Base-by-base conservation (phyloP, 2,329 filamentous ascomycete genomes). In the Aspergillus carbonarius region DNA sequence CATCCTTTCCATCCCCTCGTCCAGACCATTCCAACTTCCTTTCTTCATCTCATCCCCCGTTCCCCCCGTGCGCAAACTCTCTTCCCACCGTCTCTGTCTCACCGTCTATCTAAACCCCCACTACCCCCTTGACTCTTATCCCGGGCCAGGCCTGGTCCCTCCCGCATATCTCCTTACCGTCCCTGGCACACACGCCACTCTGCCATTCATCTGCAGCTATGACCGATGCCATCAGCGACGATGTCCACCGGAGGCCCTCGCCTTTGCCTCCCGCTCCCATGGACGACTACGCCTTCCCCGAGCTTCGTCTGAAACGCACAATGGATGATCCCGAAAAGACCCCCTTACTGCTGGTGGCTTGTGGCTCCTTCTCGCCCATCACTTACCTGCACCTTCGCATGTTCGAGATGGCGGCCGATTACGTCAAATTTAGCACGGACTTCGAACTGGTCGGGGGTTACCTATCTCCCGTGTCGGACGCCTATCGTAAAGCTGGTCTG, bases 401-500 rank as follows among this genome's bases (percentile, higher is more conserved):
- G 89, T 93, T 95, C 71, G 89, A 92, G 70, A 92, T 96, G 86
- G 90, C 90, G 1, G 85, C 87, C 66, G 90, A 95, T 76, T 93
- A 89, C 75, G 87, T 87, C 66, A 87, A 88, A 63, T 88, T 89
- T 74, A 88, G 86, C 72, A 87, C 86, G 23, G 80, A 90, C 54
- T 97, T 90, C 72, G 92, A 97, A 74, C 86, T 97, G 34, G 83
- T 96, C 46, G 93, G 91, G 61, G 92, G 91, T 54, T 96, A 93
- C 73, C 80, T 93, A 62, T 91, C 88, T 23, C 90, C 90, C n/a
- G 90, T 90, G 62, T 86, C 85, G 57, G 85, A 88, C 68, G 85
- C 86, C 42, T 88, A 96, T 78, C 91, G 92, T 72, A 95, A 96
- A 78, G 86, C 86, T 53, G 90, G 91, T 48, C 79, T 95, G 37